Conservation (phyloP, 305 asterid genomes). For the Striga hermonthica region DNA sequence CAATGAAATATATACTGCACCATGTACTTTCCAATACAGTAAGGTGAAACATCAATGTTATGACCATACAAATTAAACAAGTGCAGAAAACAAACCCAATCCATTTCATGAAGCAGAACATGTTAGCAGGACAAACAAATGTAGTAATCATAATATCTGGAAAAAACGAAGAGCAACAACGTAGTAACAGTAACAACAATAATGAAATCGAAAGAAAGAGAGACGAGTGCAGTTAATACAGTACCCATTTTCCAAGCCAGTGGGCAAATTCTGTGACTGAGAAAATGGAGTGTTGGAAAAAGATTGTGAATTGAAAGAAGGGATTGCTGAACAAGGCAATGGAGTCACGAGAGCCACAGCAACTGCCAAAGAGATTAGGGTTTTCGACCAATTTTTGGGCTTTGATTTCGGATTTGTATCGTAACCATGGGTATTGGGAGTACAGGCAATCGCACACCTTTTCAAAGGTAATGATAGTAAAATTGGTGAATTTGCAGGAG, state of each 20-base stretch:
- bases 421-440: not conserved
- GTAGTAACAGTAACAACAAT: no score
- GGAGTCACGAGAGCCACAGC: constrained; percentile 55
- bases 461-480: constrained; percentile 2
- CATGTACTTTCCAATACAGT: no score
- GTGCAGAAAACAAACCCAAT: no score
- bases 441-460: constrained; percentile 9
- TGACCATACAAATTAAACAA: no score
- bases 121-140: no score
- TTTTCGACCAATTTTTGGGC: constrained; percentile 36
- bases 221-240: constrained; percentile 5
- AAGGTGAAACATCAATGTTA: no score
- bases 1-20: no score
- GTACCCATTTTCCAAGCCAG: constrained; percentile 76
- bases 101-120: no score
- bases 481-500: constrained; percentile 30
- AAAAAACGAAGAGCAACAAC: no score
- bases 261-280: constrained; percentile 69
- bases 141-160: no score
- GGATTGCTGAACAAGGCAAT: constrained; percentile 62
- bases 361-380: constrained; percentile 51
- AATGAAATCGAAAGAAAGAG: not conserved
- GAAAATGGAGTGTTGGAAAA: constrained; percentile 67
- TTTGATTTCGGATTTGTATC: constrained; percentile 10
- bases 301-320: constrained; percentile 49